Evolutionary conservation across 768 basidiomycete genomes (phyloP), one percentile per base, ranked within the genome.

Genomic region (Auricularia heimuer): DNA sequence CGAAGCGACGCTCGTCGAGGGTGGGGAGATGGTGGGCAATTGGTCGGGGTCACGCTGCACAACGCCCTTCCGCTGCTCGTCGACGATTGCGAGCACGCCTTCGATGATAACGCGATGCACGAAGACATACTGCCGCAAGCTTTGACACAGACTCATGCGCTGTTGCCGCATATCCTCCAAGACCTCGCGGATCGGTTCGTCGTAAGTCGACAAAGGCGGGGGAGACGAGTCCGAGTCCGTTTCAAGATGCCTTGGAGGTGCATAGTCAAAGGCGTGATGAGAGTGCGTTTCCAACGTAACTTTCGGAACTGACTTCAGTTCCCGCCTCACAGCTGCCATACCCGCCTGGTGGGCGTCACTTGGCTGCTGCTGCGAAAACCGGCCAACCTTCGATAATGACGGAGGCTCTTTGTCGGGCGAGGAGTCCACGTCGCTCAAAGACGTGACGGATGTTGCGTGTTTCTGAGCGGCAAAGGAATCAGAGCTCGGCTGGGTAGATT

Each of bases 111-210:
- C 92, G 36, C 88, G 85, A 73, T 97, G 92, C 44, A 94, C 90
- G 75, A 95, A 98, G 21, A 95, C 88, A 71, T 95, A 98, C 77
- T 98, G 96, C 65, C 94, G 79, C 71, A 95, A 77, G 74, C 90
- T 96, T 79, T 96, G 95, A 72, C 95, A 96, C 67, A 97, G 76
- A 71, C 92, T 94, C 96, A 98, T 98, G 63, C 96, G 81, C 76
- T 98, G 95, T 74, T 95, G 88, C 56, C 96, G 83, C 88, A 98
- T 93, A 72, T 94, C 92, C 75, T 95, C 92, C 62, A 98, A 80
- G 1, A 97, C 83, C 64, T 85, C 82, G 73, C 82, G 85, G 47
- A 97, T 83, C 3, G 96, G 96, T 60, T 92, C 88, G 37, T 82
- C 80, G 67, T 88, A 85, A 42, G 80, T 78, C 54, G 84, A 85